Evolutionary conservation across 495 filamentous ascomycete genomes (phyloP).

Genomic region (Talaromyces proteolyticus): DNA sequence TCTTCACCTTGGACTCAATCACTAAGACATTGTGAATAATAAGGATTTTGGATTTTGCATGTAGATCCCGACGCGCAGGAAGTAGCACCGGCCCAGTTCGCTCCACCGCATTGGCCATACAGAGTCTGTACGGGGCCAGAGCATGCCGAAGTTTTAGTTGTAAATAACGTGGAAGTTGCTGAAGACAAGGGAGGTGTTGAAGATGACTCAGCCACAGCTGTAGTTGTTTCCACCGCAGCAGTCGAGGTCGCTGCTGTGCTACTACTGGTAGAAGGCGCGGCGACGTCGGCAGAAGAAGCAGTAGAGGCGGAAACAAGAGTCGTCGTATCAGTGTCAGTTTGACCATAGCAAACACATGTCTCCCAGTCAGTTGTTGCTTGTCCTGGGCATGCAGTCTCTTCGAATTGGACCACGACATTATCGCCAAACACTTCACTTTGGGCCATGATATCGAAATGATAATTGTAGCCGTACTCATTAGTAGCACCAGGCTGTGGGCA

Average conservation of each 20-base stretch:
- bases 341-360: constrained; percentile 12
- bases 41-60: constrained; percentile 42
- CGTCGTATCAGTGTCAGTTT: constrained; percentile 9
- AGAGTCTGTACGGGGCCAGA: constrained; percentile 1
- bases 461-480: constrained; percentile 33
- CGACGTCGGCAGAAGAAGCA: not conserved
- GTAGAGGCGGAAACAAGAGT: not conserved
- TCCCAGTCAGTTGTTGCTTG: constrained; percentile 12
- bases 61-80: constrained; percentile 35
- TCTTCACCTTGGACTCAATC: too few relatives aligned
- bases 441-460: constrained; percentile 39
- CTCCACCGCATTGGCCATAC: constrained; percentile 42
- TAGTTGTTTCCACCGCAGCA: not conserved
- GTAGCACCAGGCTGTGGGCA: constrained; percentile 20
- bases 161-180: not conserved
- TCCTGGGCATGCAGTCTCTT: constrained; percentile 25
- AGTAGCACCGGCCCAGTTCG: constrained; percentile 39
- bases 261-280: not conserved
- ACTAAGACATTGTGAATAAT: constrained; percentile 40
- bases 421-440: constrained; percentile 27
- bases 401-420: constrained; percentile 31
- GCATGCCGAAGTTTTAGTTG: not conserved
- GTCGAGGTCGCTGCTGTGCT: not conserved
- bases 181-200: not conserved
- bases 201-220: not conserved